Base-by-base conservation (phyloP, 2,329 filamentous ascomycete species). In the Botrytis galanthina region DNA sequence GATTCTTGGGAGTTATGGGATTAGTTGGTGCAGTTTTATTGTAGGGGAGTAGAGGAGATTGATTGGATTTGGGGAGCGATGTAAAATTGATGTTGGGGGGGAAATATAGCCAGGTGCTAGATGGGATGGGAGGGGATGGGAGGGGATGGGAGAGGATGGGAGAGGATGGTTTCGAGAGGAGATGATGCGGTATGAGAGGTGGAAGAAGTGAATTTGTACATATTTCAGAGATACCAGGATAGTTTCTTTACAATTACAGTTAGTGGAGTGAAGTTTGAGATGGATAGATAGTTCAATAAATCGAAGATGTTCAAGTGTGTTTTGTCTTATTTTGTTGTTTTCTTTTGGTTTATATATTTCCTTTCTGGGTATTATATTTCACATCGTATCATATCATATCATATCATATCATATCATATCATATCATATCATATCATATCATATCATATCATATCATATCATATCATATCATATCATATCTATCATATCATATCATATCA, bases 181-280 rank as follows among this genome's bases (percentile, higher is more conserved):
- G 9, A 16, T 29, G 29, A 48, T 48, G 42, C 8, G 8, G 29
- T 32, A 14, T 32, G n/a, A 64, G 61, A 22, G n/a, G 18, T 20
- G 32, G 39, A 22, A 22, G 35, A 39, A 54, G 35, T 29, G 39
- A 42, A 32, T 57, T 42, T 26, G 16, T 54, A n/a, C 48, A 57
- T 42, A 46, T 64, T 42, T 42, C 18, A 54, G 26, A 57, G 66
- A 57, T 68, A 68, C 48, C 66, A 57, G 46, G 66, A 42, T 57
- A 32, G 35, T 54, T 57, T 64, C 29, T 46, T 64, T 22, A 42
- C 48, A 14, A 18, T 68, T 57, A 42, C 35, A 22, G 35, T 68
- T 32, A 16, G 48, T 42, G 20, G 16, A 32, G 48, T 6, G 48
- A 57, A 57, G 6, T 39, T 37, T 12, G 16, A 10, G 35, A 32